These are phyloP conservation scores for Alternaria panax DNA, from an alignment of 2,329 filamentous ascomycete genomes.

Conservation along the genomic window DNA sequence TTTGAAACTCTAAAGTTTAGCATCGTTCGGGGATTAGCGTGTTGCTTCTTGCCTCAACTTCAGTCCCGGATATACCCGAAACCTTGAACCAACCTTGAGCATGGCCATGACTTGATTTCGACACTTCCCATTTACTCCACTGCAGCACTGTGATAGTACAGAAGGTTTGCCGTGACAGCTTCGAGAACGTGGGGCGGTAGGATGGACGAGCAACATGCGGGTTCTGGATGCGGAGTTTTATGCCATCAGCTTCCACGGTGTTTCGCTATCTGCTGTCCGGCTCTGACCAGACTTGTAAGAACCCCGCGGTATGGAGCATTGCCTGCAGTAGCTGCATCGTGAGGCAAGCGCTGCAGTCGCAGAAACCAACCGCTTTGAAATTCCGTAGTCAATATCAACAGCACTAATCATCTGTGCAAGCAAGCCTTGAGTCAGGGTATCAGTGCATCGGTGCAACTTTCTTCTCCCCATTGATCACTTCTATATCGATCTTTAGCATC, in stretches of 20 bases:
- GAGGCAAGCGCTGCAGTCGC: slow-evolving; percentile 1
- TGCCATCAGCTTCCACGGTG: background rate
- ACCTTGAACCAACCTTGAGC: slow-evolving; percentile 2
- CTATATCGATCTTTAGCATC: background rate
- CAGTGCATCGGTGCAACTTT: background rate
- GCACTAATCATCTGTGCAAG: background rate
- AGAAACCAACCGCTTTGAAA: background rate
- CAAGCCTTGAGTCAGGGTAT: background rate
- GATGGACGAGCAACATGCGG: slow-evolving; percentile 1
- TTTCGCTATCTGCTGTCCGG: slow-evolving; percentile 2
- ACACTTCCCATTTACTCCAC: background rate
- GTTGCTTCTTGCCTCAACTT: slow-evolving; percentile 9
- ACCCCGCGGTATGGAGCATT: background rate
- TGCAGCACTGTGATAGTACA: background rate
- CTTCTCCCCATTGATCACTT: background rate
- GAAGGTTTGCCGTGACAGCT: background rate
- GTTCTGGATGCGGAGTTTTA: background rate
- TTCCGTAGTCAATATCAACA: background rate
- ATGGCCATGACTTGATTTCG: background rate
- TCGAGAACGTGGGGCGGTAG: background rate
- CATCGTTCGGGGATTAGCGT: slow-evolving; percentile 27
- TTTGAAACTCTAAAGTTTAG: slow-evolving; percentile 40
- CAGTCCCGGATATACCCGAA: slow-evolving; percentile 25
- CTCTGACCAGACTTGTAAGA: background rate
- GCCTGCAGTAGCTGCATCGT: background rate